Evolutionary conservation across 768 basidiomycete genomes (phyloP).

Genomic region (Tylopilus plumbeoviolaceoides): DNA sequence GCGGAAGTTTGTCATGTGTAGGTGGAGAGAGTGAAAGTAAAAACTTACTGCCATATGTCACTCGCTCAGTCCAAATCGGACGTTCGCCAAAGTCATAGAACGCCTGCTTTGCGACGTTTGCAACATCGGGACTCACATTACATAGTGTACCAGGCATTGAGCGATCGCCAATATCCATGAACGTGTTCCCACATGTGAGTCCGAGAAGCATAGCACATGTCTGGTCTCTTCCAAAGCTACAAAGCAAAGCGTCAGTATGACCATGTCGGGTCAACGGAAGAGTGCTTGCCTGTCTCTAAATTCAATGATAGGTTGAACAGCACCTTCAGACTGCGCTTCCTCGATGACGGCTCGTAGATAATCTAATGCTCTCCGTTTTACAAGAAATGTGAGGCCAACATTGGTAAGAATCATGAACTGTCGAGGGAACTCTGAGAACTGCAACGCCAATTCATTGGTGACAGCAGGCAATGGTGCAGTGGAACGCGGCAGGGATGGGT

Average conservation of each 20-base stretch:
- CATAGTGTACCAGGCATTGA: conserved; percentile 43
- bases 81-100: conserved; percentile 85
- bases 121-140: conserved; percentile 57
- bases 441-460: conserved; percentile 78
- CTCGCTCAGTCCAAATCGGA: conserved; percentile 76
- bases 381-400: conserved; percentile 75
- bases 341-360: conserved; percentile 80
- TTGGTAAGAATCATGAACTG: conserved; percentile 90
- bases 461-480: conserved; percentile 46
- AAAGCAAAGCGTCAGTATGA: conserved; percentile 3
- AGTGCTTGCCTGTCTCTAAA: conserved; percentile 70
- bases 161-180: conserved; percentile 57
- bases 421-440: conserved; percentile 67
- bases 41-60: conserved; percentile 67
- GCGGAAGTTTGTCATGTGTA: conserved; percentile 1
- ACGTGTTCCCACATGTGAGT: conserved; percentile 81
- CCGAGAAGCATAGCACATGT: conserved; percentile 90
- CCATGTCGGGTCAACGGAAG: neutral
- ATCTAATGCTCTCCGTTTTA: conserved; percentile 81
- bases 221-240: conserved; percentile 87
- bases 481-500: conserved; percentile 31
- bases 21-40: neutral
- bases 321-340: conserved; percentile 71
- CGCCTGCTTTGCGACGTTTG: conserved; percentile 72
- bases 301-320: conserved; percentile 72